Evolutionary conservation across 2,329 filamentous ascomycete genomes (phyloP).

Genomic region (Alternaria triticimaculans): DNA sequence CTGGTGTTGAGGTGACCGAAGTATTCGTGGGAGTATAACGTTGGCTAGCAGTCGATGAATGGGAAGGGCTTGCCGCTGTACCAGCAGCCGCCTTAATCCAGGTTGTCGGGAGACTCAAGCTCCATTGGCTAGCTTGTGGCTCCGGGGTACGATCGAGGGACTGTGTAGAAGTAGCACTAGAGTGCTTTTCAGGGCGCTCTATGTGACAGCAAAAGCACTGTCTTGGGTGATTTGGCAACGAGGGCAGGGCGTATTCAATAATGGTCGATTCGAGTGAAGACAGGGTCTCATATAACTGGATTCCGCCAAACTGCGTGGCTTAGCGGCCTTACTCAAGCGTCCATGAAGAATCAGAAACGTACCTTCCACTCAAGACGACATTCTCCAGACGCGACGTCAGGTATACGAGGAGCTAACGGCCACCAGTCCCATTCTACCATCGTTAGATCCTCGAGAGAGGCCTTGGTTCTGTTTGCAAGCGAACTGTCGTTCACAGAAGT

Average conservation of each 20-base stretch:
- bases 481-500: no score
- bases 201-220: background rate
- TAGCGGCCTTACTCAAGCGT: no score
- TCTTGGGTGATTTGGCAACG: accelerated
- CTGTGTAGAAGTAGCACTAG: no score
- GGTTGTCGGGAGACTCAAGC: no score
- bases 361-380: background rate
- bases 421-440: background rate
- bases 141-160: no score
- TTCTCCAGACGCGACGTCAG: background rate
- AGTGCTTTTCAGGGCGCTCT: background rate
- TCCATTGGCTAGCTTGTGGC: no score
- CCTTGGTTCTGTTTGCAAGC: background rate
- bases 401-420: background rate
- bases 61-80: no score
- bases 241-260: background rate
- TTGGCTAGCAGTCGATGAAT: background rate
- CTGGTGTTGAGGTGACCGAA: no score
- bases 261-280: background rate
- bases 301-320: background rate
- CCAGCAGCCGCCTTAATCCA: no score
- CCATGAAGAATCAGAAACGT: background rate
- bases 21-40: background rate
- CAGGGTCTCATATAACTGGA: background rate
- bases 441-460: accelerated